These are phyloP conservation scores for Davidsoniella australis DNA, from an alignment of 2,329 filamentous ascomycete species.

Conservation along the genomic window DNA sequence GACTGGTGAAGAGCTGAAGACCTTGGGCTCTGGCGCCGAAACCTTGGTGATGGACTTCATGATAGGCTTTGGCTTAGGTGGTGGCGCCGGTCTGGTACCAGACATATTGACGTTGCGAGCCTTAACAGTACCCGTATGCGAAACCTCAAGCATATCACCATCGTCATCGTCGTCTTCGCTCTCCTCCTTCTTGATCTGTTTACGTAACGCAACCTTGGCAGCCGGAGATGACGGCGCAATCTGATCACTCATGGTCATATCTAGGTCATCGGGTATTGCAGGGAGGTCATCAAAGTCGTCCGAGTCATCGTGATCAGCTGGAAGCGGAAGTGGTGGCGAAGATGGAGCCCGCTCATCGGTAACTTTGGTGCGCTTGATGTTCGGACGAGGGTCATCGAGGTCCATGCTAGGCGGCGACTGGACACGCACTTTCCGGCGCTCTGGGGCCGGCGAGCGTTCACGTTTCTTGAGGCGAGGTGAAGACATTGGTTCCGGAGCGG, in stretches of 20 bases:
- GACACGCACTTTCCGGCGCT: conserved; percentile 62
- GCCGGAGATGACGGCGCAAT: conserved; percentile 68
- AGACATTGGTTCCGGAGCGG: conserved; percentile 30
- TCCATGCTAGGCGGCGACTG: conserved; percentile 50
- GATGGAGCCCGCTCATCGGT: conserved; percentile 26
- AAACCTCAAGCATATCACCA: conserved; percentile 64
- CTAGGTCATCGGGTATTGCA: conserved; percentile 44
- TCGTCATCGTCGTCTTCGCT: conserved; percentile 58
- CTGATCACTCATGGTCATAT: conserved; percentile 65
- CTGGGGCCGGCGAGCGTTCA: conserved; percentile 46
- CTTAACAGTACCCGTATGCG: conserved; percentile 54
- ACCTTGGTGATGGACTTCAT: conserved; percentile 53
- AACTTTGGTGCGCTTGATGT: conserved; percentile 39
- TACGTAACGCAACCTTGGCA: conserved; percentile 60
- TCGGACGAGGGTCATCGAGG: conserved; percentile 30
- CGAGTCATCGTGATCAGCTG: conserved; percentile 29
- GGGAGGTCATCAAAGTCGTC: conserved; percentile 41
- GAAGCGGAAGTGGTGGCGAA: conserved; percentile 27
- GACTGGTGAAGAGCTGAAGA: conserved; percentile 19
- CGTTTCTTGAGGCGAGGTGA: conserved; percentile 41
- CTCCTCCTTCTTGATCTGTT: conserved; percentile 33
- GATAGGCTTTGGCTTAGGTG: conserved; percentile 42
- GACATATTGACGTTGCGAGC: conserved; percentile 67
- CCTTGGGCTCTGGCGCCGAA: conserved; percentile 48
- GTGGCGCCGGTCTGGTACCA: conserved; percentile 53